Conservation (phyloP, 2,329 filamentous ascomycete genomes). For the Sporothrix inflata region DNA sequence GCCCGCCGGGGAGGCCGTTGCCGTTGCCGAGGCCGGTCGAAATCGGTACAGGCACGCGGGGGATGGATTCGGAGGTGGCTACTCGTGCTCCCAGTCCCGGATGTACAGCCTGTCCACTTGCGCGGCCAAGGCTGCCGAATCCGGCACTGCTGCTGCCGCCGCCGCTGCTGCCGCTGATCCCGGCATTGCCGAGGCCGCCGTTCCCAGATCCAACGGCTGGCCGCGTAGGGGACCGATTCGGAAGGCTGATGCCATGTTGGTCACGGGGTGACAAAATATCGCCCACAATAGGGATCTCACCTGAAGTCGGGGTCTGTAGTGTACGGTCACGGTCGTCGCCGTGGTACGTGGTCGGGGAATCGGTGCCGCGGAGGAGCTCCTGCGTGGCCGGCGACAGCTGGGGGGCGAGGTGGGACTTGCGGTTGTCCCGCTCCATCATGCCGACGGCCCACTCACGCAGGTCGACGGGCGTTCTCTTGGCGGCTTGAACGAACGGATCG, state of each 20-base stretch:
- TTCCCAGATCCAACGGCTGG: slow-evolving; percentile 18
- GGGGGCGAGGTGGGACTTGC: slow-evolving; percentile 88
- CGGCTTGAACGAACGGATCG: slow-evolving; percentile 92
- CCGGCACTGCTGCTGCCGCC: slow-evolving; percentile 32
- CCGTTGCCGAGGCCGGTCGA: slow-evolving; percentile 35
- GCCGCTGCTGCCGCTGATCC: slow-evolving; percentile 13
- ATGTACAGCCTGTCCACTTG: slow-evolving; percentile 51
- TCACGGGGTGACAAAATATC: slow-evolving; percentile 60
- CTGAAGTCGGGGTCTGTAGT: slow-evolving; percentile 67
- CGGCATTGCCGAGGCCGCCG: slow-evolving; percentile 26
- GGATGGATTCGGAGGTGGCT: slow-evolving; percentile 56
- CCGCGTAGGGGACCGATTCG: slow-evolving; percentile 57
- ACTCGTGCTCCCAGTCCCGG: slow-evolving; percentile 58
- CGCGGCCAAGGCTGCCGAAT: slow-evolving; percentile 50
- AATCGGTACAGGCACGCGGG: slow-evolving; percentile 48
- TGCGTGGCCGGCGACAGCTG: slow-evolving; percentile 77
- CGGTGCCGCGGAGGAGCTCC: slow-evolving; percentile 68
- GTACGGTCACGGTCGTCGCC: slow-evolving; percentile 53
- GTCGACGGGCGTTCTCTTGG: slow-evolving; percentile 94
- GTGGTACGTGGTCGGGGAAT: slow-evolving; percentile 57
- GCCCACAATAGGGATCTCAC: slow-evolving; percentile 70
- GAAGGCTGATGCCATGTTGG: slow-evolving; percentile 46
- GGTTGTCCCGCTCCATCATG: slow-evolving; percentile 92
- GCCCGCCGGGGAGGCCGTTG: slow-evolving; percentile 39
- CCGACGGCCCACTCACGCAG: slow-evolving; percentile 90